Evolutionary conservation across 2,329 filamentous ascomycete genomes (phyloP).

Genomic region (Emmonsiellopsis sp.): DNA sequence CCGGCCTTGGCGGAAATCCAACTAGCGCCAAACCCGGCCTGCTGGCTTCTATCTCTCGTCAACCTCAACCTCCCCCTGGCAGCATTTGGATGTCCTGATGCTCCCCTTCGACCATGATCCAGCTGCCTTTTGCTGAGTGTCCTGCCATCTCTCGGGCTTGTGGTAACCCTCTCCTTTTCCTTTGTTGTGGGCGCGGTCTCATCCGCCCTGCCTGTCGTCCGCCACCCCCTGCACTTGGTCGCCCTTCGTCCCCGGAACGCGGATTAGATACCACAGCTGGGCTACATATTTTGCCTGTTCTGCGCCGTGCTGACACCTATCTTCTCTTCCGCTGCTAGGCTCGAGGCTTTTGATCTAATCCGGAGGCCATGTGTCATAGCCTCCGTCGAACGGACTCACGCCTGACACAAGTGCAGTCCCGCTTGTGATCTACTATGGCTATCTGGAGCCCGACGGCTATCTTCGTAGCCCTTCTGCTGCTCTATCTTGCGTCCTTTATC

Average conservation of each 20-base stretch:
- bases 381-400: constrained; percentile 6
- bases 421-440: constrained; percentile 27
- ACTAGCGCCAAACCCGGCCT: too few species aligned
- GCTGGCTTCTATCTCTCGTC: not conserved
- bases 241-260: too few species aligned
- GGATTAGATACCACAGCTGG: not conserved
- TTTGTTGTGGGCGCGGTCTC: not conserved
- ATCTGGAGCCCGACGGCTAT: constrained; percentile 63
- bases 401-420: constrained; percentile 7
- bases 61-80: not conserved
- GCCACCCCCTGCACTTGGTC: not conserved
- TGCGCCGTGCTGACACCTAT: not conserved
- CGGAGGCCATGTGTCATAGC: constrained; percentile 7
- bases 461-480: constrained; percentile 72
- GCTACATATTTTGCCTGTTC: not conserved
- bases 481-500: constrained; percentile 87
- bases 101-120: not conserved
- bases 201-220: not conserved
- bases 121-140: not conserved
- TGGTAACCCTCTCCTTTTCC: constrained; percentile 1
- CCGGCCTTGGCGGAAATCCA: not conserved
- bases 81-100: not conserved
- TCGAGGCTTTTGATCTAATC: constrained; percentile 9
- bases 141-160: not conserved
- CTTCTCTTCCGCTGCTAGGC: constrained; percentile 1